phyloP scores from a whole-genome alignment of 1,139 yeast genomes.

The Kodamaea ohmeri region DNA sequence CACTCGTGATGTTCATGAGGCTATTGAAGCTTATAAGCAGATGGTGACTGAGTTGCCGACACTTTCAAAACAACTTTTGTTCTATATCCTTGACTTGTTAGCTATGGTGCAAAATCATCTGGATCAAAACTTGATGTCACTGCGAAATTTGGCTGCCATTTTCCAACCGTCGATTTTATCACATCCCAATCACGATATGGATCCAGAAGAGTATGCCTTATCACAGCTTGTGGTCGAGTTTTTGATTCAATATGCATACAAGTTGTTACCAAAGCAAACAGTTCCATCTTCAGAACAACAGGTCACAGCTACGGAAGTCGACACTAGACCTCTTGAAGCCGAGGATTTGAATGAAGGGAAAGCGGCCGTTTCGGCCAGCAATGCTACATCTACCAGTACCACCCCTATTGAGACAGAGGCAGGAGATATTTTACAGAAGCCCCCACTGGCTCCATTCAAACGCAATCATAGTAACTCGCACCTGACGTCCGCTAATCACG shows the following conservation, averaged over 20 bases:
- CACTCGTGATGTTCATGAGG: constrained; percentile 61
- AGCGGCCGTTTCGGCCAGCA: constrained; percentile 8
- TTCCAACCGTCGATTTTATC: constrained; percentile 93
- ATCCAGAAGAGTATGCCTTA: constrained; percentile 85
- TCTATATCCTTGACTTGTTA: constrained; percentile 81
- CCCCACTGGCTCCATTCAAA: constrained; percentile 20
- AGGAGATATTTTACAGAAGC: constrained; percentile 13
- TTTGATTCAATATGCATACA: constrained; percentile 80
- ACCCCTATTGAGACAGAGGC: constrained; percentile 17
- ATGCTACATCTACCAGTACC: constrained; percentile 20
- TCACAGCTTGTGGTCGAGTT: constrained; percentile 88
- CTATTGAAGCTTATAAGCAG: constrained; percentile 67
- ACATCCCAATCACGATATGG: constrained; percentile 89
- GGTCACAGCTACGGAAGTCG: not conserved
- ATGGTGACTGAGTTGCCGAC: constrained; percentile 67
- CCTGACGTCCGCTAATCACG: constrained; percentile 50
- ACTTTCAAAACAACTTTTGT: constrained; percentile 75
- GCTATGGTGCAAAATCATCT: constrained; percentile 83
- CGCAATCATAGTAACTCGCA: constrained; percentile 62
- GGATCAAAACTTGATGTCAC: constrained; percentile 82
- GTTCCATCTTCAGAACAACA: not conserved
- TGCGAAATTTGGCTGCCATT: constrained; percentile 89
- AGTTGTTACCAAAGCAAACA: constrained; percentile 54
- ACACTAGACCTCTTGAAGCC: constrained; percentile 1
- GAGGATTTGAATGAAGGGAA: constrained; percentile 2